Base-by-base conservation (phyloP, 352 stramenopile genomes). In the Lagenidium giganteum region DNA sequence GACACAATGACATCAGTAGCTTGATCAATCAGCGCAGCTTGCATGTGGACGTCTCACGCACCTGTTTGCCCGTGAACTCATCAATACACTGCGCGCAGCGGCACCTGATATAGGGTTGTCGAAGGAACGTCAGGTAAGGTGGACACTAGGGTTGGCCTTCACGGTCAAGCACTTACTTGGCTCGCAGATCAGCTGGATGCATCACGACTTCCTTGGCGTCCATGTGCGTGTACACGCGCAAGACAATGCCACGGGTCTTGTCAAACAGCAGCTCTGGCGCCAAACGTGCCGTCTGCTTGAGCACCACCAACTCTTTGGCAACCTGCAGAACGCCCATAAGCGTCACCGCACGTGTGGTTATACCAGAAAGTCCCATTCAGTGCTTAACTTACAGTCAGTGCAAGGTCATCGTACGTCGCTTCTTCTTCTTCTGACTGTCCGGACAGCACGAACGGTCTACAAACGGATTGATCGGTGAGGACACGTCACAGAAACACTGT, bases 1-100 rank as follows among this genome's bases (percentile, higher is more conserved):
- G 9, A n/a, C n/a, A n/a, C 28, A 50, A 22, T 20, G 23, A 3
- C 23, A 32, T 25, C 7, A 32, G 28, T 11, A 36, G 5, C 20
- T 28, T 16, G 7, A 12, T 13, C 24, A 6, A 27, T n/a, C n/a
- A 42, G 18, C 30, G 9, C 31, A 18, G 9, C n/a, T 3, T 23
- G 3, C 23, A n/a, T n/a, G n/a, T n/a, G n/a, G n/a, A n/a, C n/a
- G n/a, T n/a, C n/a, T 14, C 17, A 43, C 28, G 46, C 56, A 87
- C 74, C 51, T 83, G 70, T 6, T 74, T 57, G 38, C 75, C 75
- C 27, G 70, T 88, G 46, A 88, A 88, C 47, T 88, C 75, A 41
- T 84, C 72, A 33, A 86, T 79, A 42, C 75, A 88, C 61, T 83
- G 67, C 23, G 75, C 75, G 22, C 75, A 88, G 13, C 73, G 70